Evolutionary conservation across 2,329 filamentous ascomycete genomes (phyloP).

Genomic region (Teratosphaeria viscida): DNA sequence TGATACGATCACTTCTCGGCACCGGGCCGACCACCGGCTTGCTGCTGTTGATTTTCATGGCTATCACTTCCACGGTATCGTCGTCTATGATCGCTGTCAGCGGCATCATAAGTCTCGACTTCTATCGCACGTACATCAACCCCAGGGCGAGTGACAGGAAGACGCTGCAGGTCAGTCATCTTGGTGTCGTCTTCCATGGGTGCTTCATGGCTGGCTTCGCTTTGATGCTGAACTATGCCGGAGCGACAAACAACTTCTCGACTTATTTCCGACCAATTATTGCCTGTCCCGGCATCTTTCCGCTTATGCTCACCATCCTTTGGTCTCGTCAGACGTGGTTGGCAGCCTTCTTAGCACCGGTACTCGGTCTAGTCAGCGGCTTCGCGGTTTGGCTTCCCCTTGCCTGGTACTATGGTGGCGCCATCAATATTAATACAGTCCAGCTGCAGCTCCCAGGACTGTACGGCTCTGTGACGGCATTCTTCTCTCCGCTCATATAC

Average conservation of each 20-base stretch:
- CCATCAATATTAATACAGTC: slow-evolving; percentile 33
- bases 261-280: slow-evolving; percentile 34
- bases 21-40: slow-evolving; percentile 33
- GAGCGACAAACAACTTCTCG: slow-evolving; percentile 40
- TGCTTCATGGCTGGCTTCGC: slow-evolving; percentile 40
- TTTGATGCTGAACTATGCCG: slow-evolving; percentile 38
- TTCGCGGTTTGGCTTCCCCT: slow-evolving; percentile 35
- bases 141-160: slow-evolving; percentile 34
- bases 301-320: slow-evolving; percentile 34
- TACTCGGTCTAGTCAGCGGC: slow-evolving; percentile 34
- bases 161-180: slow-evolving; percentile 36
- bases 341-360: slow-evolving; percentile 36
- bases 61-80: slow-evolving; percentile 40
- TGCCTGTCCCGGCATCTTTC: slow-evolving; percentile 36
- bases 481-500: slow-evolving; percentile 38
- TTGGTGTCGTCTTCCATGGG: slow-evolving; percentile 38
- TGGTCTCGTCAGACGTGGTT: slow-evolving; percentile 38
- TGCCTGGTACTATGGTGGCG: slow-evolving; percentile 30
- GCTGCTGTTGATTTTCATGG: slow-evolving; percentile 43
- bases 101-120: slow-evolving; percentile 40
- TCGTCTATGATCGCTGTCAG: slow-evolving; percentile 43
- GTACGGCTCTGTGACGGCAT: slow-evolving; percentile 36
- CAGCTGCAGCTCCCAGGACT: slow-evolving; percentile 32
- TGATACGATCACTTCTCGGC: slow-evolving; percentile 35
- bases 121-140: slow-evolving; percentile 43